Percentiles rank a stretch among this genome's conserved stretches.
Conservation (phyloP, 257 asterid species). For the Verbascum thapsus region DNA sequence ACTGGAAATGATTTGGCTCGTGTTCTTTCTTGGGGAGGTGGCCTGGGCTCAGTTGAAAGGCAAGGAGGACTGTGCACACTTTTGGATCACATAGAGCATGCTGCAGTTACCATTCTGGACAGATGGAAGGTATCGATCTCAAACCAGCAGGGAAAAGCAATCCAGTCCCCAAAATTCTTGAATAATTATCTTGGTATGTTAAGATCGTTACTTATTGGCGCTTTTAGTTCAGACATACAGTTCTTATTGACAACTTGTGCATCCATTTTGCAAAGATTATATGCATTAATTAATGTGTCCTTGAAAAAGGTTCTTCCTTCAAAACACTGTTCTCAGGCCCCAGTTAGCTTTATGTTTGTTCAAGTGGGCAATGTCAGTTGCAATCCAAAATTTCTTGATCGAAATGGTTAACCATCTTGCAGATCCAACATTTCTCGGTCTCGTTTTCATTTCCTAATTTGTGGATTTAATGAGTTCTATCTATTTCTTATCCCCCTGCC, state of each 20-base stretch:
- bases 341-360: neutral
- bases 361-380: neutral
- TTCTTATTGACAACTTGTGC: conserved; percentile 24
- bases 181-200: conserved; percentile 93
- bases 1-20: conserved; percentile 99
- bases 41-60: conserved; percentile 97
- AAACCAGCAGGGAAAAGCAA: conserved; percentile 67
- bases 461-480: neutral
- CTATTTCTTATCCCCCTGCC: neutral
- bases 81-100: conserved; percentile 85
- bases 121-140: conserved; percentile 84
- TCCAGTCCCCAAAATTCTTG: conserved; percentile 72
- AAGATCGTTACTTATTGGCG: conserved; percentile 16
- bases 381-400: neutral
- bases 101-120: conserved; percentile 98
- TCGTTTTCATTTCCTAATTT: neutral
- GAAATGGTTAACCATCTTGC: neutral
- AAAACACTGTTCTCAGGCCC: neutral
- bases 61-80: conserved; percentile 95
- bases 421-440: neutral
- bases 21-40: conserved; percentile 97
- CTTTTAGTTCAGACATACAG: conserved; percentile 7
- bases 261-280: conserved; percentile 14
- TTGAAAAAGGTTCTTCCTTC: conserved; percentile 8
- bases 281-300: conserved; percentile 3